Evolutionary conservation across 768 basidiomycete genomes (phyloP), one percentile per base, ranked within the genome.

Genomic region (Kwoniella newhampshirensis): DNA sequence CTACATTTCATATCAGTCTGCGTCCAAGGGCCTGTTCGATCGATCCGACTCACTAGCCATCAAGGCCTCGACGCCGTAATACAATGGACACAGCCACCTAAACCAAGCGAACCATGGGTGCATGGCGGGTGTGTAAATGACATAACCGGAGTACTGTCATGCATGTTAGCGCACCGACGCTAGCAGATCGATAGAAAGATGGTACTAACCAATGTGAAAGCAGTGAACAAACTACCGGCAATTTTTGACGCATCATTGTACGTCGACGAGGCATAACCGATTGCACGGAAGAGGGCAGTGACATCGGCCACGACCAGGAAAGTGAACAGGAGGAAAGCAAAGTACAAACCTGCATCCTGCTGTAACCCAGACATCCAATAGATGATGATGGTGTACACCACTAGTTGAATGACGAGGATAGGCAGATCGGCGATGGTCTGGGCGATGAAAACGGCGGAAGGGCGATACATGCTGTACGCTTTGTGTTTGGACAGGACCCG

Each of bases 341-440:
- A 73, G 57, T 68, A 73, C 2, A 54, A 49, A 9, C 71, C 66
- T 0, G 66, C 63, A 5, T 55, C 52, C 4, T 23, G 23, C 37
- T 64, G 56, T 17, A 70, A 58, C 5, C 66, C 68, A 5, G 57
- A 47, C 71, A 70, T 70, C 46, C 68, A 73, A 63, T 73, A 73
- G 58, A 73, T 54, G 52, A 73, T 73, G 20, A 73, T 32, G 20
- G 68, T 62, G 54, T 70, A 73, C 36, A 70, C 59, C 46, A 66
- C 60, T 40, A 74, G 55, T 36, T 73, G 67, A 39, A 70, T 52
- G 13, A 67, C 52, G 51, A 72, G 73, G 60, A 78, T 75, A 0
- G 80, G 80, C 0, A 80, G 52, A 57, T 81, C 80, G 42, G 74
- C 73, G 17, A 80, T 66, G 62, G 78, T 78, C 25, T 76, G 71